phyloP scores from a whole-genome alignment of 106 monocot species.

The Acorus calamus region DNA sequence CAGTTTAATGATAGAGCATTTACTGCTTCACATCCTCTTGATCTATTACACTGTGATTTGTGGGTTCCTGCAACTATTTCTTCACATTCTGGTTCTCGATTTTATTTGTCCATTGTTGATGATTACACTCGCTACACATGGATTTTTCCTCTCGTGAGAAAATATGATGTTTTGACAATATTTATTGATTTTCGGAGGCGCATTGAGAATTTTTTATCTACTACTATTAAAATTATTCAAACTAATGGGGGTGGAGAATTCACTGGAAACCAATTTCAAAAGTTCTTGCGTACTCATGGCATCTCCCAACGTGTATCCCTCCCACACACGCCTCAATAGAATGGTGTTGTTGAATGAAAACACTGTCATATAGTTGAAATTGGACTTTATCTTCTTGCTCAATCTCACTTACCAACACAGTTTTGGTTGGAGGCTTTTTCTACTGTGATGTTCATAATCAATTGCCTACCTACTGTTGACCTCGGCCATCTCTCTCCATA shows the following conservation, averaged over 20 bases:
- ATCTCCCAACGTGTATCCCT: neutral
- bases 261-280: neutral
- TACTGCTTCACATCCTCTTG: neutral
- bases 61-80: neutral
- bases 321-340: neutral
- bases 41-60: constrained; percentile 3
- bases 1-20: neutral
- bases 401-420: neutral
- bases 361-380: neutral
- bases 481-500: neutral
- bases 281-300: neutral
- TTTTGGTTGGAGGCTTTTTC: neutral
- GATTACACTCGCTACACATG: neutral
- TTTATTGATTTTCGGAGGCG: neutral
- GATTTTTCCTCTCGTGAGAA: neutral
- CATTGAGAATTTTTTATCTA: neutral
- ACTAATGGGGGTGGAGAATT: neutral
- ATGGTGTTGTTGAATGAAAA: neutral
- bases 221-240: neutral
- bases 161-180: no score
- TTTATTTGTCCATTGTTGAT: constrained; percentile 6
- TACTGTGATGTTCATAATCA: neutral
- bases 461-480: neutral
- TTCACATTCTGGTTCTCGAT: neutral
- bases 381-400: neutral